Base-by-base conservation (phyloP, 306 rosid genomes). In the Corylus americana region DNA sequence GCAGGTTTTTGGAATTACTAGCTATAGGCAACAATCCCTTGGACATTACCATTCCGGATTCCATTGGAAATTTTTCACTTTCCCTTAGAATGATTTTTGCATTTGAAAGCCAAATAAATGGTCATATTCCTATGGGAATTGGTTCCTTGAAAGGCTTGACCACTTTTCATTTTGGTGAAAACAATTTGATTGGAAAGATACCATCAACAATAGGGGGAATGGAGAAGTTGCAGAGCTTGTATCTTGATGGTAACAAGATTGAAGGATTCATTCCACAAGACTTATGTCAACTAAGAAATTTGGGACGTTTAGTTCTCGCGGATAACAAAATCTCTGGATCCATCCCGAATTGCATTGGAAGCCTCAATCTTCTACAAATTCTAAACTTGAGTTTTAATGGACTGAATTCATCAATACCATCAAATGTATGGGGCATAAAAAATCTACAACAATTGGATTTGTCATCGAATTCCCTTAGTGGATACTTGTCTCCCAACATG, bases 91-190 rank as follows among this genome's bases (percentile, higher is more conserved):
- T 0, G 25, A n/a, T 55, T 55, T 0, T 0, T 17, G 61, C 61
- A 55, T 55, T n/a, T 55, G 3, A 0, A 2, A 17, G 27, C 22
- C 61, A 55, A n/a, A 55, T 63, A 63, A 63, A 63, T 3, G 39
- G 70, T 63, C 20, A 14, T 13, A 31, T 63, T 7, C 45, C 70
- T 29, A 29, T 14, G 11, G 2, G 0, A 63, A 63, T 63, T 17
- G 11, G 11, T 31, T 13, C 70, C 45, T 31, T 31, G 45, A 63
- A 16, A 63, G 35, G 70, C 47, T 63, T 63, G 70, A 3, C 14
- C 0, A 0, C 1, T 39, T 20, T 63, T 0, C 0, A 2, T 63
- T 20, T 63, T 31, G 22, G 47, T 0, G 11, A 0, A 0, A 63
- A 63, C 20, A 1, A 63, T 9, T 63, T 63, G 1, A 63, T 0